Evolutionary conservation across 2,329 filamentous ascomycete species (phyloP), one percentile per base, ranked within the genome.

Genomic region (Colletotrichum spaethianum): DNA sequence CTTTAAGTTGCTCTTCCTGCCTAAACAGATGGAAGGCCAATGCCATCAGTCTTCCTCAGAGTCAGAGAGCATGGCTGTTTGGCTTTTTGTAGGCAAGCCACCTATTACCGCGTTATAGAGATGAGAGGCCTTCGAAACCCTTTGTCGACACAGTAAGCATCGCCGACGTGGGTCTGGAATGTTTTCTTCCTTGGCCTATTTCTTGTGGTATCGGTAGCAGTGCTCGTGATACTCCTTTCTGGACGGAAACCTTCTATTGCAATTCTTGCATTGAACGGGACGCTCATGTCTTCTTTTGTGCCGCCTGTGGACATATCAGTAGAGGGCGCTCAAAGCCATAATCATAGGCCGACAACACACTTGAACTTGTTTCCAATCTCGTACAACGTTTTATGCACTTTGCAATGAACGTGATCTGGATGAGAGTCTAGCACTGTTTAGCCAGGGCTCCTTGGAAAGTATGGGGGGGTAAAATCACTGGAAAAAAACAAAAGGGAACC

Each of bases 91-190:
- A 6, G 61, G 48, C 12, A 63, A 33, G 1, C 26, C 61, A 4
- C 36, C 48, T 2, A 63, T 3, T 16, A 53, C 2, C 31, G 3
- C 26, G 1, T 63, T 63, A 14, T 48, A 63, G 1, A 20, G 4
- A 0, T 2, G 2, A 6, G 36, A 63, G 4, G 61, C 12, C 18
- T 55, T 63, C 2, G 61, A 18, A 7, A 63, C 8, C 26, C 40
- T 42, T 18, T 3, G 23, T 16, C 61, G 33, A 23, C 61, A 63
- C 1, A 31, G 11, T 18, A 31, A 26, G 23, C 61, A 63, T 8
- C 48, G 33, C n/a, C 61, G 61, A 23, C 61, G 46, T 3, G 61
- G 61, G 36, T 63, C 61, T 14, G 61, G 61, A 5, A 63, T 4
- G 0, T 55, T 14, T 0, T 23, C 55, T 23, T 31, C 33, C 36